Evolutionary conservation across 2,329 filamentous ascomycete species (phyloP).

Genomic region (Penicillium sp.): DNA sequence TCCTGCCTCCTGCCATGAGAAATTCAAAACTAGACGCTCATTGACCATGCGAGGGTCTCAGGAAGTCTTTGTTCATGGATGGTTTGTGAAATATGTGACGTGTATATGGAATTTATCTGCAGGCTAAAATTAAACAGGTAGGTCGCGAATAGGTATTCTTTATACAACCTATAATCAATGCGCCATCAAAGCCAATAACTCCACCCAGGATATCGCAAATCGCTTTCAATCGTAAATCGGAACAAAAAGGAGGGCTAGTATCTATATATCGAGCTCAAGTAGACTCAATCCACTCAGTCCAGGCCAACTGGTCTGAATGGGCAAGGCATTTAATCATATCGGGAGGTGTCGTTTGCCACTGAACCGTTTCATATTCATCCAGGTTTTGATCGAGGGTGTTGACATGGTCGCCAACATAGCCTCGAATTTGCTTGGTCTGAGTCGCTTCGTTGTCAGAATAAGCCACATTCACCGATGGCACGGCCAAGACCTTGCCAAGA

Average conservation of each 20-base stretch:
- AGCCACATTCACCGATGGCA: conserved; percentile 58
- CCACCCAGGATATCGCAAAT: conserved; percentile 1
- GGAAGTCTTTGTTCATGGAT: neutral
- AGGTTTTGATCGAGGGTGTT: conserved; percentile 1
- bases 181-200: neutral
- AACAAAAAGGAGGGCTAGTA: neutral
- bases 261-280: neutral
- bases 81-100: neutral
- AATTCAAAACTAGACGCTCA: too few species aligned
- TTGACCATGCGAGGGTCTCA: neutral
- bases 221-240: neutral
- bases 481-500: conserved; percentile 55
- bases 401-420: conserved; percentile 41
- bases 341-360: conserved; percentile 23
- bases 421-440: conserved; percentile 53
- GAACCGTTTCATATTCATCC: conserved; percentile 11
- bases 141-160: neutral
- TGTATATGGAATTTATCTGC: neutral
- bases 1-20: too few species aligned
- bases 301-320: conserved; percentile 5
- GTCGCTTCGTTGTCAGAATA: conserved; percentile 51
- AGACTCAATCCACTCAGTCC: conserved; percentile 2
- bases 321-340: conserved; percentile 23
- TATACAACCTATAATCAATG: neutral
- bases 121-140: neutral